Evolutionary conservation across 148 eudicot genomes (phyloP).

Genomic region (Linanthus parryae): DNA sequence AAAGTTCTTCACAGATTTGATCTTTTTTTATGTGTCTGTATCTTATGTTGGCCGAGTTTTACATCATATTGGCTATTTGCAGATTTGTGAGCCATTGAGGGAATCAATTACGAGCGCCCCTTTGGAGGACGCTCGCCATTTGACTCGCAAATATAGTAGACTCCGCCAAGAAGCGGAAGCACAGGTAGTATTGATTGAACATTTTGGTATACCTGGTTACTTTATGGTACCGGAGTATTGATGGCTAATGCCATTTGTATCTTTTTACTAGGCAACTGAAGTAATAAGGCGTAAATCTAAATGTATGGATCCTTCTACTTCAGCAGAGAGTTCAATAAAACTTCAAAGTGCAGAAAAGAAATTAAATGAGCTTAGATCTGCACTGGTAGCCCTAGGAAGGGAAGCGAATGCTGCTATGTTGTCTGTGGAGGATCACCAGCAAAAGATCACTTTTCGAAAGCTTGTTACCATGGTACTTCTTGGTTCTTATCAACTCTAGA

Average conservation of each 20-base stretch:
- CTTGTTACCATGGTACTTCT: conserved; percentile 63
- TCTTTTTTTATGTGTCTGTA: neutral
- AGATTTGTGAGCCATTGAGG: conserved; percentile 68
- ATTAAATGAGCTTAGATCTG: conserved; percentile 56
- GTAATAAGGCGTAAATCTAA: conserved; percentile 58
- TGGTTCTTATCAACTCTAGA: neutral
- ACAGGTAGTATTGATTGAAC: conserved; percentile 45
- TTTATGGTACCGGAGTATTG: neutral
- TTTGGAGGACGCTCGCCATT: conserved; percentile 84
- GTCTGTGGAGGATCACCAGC: conserved; percentile 81
- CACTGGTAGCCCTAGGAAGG: conserved; percentile 60
- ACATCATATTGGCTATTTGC: neutral
- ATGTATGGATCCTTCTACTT: conserved; percentile 34
- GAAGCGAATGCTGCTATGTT: conserved; percentile 82
- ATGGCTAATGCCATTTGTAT: neutral
- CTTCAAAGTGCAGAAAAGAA: conserved; percentile 67
- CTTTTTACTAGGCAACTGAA: conserved; percentile 57
- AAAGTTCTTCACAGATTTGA: neutral
- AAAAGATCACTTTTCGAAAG: conserved; percentile 57
- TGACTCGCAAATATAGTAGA: conserved; percentile 58
- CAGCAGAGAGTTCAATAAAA: conserved; percentile 41
- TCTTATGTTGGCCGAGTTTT: neutral
- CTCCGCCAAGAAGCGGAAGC: conserved; percentile 70
- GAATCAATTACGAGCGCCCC: conserved; percentile 57
- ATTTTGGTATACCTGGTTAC: neutral